Evolutionary conservation across 805 yeast genomes (phyloP), one percentile per base, ranked within the genome.

Genomic region (Middelhovenomyces tepae): DNA sequence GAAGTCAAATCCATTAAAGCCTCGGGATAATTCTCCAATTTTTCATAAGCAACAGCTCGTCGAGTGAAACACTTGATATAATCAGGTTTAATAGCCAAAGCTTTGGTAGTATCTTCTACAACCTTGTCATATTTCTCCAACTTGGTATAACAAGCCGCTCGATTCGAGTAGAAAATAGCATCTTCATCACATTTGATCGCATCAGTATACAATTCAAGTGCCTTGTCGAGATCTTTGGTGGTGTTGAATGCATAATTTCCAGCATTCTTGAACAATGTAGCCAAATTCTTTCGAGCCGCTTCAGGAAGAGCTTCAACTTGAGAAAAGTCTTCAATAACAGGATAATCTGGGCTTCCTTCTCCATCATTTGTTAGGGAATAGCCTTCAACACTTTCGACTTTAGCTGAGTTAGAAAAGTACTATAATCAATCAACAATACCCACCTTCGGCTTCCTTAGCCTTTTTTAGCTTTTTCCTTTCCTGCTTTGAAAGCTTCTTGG

Each of bases 61-160:
- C 99, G 84, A 50, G 84, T 65, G 42, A 86, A 67, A 59, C 96
- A 91, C 65, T 91, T 91, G 50, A 83, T 65, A 62, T 91, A 89
- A 55, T 81, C 89, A 8, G 94, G 95, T 56, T 85, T 81, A 50
- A 89, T 63, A 48, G 75, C 70, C 50, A 91, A 69, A 18, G 97
- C 98, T 40, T 69, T 71, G 14, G 94, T 74, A 37, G 95, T 81
- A 57, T 86, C 95, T 46, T 75, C 82, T 43, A 91, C 70, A 29
- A 87, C 95, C 55, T 85, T 78, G 48, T 83, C 85, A 54, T 74
- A 76, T 42, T 86, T 73, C 43, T 76, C 73, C 45, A 83, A 65
- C 6, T 93, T 84, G 32, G 87, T 81, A 62, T 82, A 82, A 61
- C 95, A 89, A 11, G 98, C 98, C 18, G 97, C 86, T 61, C 96